Percentiles rank a stretch among this genome's conserved stretches.
Evolutionary conservation across 768 basidiomycete genomes (phyloP).

Genomic region (Solioccasus polychromus): DNA sequence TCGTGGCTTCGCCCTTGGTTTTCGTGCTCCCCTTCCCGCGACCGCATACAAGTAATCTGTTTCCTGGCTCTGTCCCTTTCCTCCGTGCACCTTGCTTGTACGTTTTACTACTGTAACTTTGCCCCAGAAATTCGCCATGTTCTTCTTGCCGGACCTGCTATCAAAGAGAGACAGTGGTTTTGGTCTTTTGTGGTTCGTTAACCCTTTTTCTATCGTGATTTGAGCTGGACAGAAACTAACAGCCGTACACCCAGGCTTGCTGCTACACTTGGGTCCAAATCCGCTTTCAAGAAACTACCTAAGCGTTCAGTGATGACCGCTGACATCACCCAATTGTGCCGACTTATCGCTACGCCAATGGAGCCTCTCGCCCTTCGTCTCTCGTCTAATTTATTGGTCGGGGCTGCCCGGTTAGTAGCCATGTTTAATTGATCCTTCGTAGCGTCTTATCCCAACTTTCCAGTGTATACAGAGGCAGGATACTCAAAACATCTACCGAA

Average conservation of each 20-base stretch:
- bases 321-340: slow-evolving; percentile 79
- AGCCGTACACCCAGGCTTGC: slow-evolving; percentile 62
- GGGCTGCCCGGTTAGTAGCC: slow-evolving; percentile 71
- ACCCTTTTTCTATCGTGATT: neutral
- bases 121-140: slow-evolving; percentile 48
- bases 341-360: slow-evolving; percentile 73
- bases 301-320: slow-evolving; percentile 81
- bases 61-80: too few species aligned
- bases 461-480: slow-evolving; percentile 50
- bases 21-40: slow-evolving; percentile 8
- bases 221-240: slow-evolving; percentile 5
- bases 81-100: too few species aligned
- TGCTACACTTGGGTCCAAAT: slow-evolving; percentile 84
- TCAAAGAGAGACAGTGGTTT: slow-evolving; percentile 83
- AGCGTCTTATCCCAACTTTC: slow-evolving; percentile 1
- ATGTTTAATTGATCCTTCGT: neutral
- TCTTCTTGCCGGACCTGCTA: slow-evolving; percentile 81
- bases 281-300: slow-evolving; percentile 81
- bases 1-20: slow-evolving; percentile 23
- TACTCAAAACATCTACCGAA: neutral
- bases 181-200: slow-evolving; percentile 77
- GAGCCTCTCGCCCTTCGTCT: slow-evolving; percentile 86
- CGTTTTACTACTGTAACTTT: too few species aligned
- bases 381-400: slow-evolving; percentile 87
- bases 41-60: slow-evolving; percentile 14